Conservation (phyloP, 805 yeast species). For the Phaffomyces opuntiae region DNA sequence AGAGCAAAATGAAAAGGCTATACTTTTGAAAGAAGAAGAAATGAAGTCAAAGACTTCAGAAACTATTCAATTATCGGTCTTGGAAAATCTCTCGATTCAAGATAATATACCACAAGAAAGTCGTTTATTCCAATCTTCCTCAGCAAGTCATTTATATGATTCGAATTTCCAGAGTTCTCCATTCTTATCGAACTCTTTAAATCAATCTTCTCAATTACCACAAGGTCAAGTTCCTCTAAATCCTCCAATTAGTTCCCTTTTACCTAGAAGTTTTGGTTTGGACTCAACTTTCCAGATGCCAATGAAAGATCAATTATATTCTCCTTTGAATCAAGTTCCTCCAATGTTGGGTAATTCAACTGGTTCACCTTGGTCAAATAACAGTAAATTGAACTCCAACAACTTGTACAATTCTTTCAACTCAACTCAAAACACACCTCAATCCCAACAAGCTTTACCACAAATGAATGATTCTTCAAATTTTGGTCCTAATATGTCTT, state of each 20-base stretch:
- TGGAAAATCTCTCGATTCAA: conserved; percentile 3
- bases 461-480: background rate
- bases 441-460: background rate
- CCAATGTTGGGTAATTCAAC: background rate
- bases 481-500: background rate
- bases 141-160: conserved; percentile 1
- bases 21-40: background rate
- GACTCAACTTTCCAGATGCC: background rate
- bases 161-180: conserved; percentile 1
- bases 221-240: background rate
- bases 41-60: background rate
- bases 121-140: background rate
- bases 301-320: background rate
- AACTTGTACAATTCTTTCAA: background rate
- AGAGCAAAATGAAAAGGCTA: background rate
- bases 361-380: conserved; percentile 1
- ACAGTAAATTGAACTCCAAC: background rate
- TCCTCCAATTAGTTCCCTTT: background rate
- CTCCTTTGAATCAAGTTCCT: background rate
- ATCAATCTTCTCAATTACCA: background rate
- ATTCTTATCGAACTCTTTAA: background rate
- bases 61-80: conserved; percentile 3
- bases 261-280: background rate
- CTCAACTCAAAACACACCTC: background rate
- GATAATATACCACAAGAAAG: conserved; percentile 5